Base-by-base conservation (phyloP, 106 monocot species). In the Allium sativum region DNA sequence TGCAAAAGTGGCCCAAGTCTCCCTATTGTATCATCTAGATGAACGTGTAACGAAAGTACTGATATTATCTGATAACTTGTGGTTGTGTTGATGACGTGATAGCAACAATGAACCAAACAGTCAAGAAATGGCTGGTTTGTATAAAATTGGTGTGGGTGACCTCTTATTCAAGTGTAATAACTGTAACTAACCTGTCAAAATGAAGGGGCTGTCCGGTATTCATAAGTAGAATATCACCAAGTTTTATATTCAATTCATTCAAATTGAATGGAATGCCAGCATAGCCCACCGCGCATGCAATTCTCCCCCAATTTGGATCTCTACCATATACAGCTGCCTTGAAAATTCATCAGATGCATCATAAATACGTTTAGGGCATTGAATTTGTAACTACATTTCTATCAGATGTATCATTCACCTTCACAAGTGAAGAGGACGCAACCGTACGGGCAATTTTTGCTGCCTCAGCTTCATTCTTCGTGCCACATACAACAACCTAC, bases 291-390 rank as follows among this genome's bases (percentile, higher is more conserved):
- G 98, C 92, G 62, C 92, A 92, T 52, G 98, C 92, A 45, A 98
- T 98, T 8, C 98, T 78, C 18, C 98, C 98, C 98, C 92, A 98
- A 59, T 98, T 98, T 55, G 98, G 98, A 79, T 98, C 98, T 77
- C 98, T 98, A 56, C 98, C 98, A 71, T 79, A 98, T 19, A 98
- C 70, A 67, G 98, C 98, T 73, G 92, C 98, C 98, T 98, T 62
- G 65, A 14, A 12, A 21, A 62, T 31, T 31, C 31, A 31, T 31
- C 31, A 31, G 31, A 31, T 31, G 31, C 5, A 31, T 31, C 31
- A 5, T 31, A 31, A 31, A 31, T 31, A 31, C 2, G 31, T 31
- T 31, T 5, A 31, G 4, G 4, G 31, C 31, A 31, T 31, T 31
- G 31, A 31, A 31, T 31, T 31, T 31, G 31, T 31, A 31, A 31